phyloP scores from a whole-genome alignment of 2,329 filamentous ascomycete genomes.

The Pseudogymnoascus sp. region DNA sequence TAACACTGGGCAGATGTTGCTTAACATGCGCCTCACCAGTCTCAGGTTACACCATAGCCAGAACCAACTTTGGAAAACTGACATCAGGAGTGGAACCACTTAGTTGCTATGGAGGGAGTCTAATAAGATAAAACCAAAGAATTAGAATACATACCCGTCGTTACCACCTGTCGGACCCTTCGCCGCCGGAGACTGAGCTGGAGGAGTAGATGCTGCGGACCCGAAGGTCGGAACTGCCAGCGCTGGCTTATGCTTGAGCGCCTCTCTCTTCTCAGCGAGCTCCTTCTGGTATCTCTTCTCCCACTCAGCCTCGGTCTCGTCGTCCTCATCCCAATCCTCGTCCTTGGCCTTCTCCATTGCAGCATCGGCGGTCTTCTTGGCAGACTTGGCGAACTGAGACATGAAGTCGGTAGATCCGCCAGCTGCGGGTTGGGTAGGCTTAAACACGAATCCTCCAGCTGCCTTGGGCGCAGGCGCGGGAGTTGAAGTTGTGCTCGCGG shows the following conservation, averaged over 20 bases:
- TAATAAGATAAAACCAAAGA: background rate
- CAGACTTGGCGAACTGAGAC: constrained; percentile 21
- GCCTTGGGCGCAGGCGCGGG: background rate
- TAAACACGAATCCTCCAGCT: background rate
- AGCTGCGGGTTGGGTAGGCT: background rate
- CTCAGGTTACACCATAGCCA: background rate
- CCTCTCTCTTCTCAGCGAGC: background rate
- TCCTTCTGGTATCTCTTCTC: constrained; percentile 18
- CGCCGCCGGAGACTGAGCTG: background rate
- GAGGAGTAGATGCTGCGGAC: constrained; percentile 13
- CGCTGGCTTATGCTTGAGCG: background rate
- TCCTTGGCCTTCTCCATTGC: constrained; percentile 22
- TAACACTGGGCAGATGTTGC: background rate
- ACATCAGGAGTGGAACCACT: background rate
- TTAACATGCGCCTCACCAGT: background rate
- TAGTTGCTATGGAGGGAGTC: background rate
- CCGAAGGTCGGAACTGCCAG: constrained; percentile 13
- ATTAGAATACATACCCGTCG: background rate
- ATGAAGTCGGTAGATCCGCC: constrained; percentile 16
- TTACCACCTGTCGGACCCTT: constrained; percentile 10
- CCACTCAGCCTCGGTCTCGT: constrained; percentile 16
- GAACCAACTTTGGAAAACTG: background rate
- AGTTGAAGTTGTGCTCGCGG: background rate
- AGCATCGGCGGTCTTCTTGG: constrained; percentile 18
- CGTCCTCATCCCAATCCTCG: constrained; percentile 26